Evolutionary conservation across 345 rosid species (phyloP).

Genomic region (Populus deltoides): DNA sequence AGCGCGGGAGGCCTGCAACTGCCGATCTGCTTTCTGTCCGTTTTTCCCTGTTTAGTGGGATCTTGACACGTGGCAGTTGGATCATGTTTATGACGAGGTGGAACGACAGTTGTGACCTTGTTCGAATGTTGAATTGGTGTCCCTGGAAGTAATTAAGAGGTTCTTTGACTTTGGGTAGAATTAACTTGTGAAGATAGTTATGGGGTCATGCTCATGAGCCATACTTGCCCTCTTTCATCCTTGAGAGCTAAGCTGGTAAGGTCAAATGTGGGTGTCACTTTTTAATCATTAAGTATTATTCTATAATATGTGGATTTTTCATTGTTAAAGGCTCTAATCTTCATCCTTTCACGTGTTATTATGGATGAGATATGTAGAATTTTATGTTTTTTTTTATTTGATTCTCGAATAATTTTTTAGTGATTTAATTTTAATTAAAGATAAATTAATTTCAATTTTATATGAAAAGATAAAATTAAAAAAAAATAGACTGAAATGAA

Average conservation of each 20-base stretch:
- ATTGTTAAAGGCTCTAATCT: too few relatives aligned
- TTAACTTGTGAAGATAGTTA: neutral
- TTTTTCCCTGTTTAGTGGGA: neutral
- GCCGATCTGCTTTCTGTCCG: slow-evolving; percentile 16
- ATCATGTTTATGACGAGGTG: neutral
- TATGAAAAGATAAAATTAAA: too few relatives aligned
- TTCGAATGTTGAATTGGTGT: neutral
- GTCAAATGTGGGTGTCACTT: neutral
- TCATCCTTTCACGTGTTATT: too few relatives aligned
- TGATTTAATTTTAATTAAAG: too few relatives aligned
- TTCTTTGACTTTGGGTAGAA: neutral
- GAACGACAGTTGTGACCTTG: slow-evolving; percentile 3
- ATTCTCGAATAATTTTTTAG: too few relatives aligned
- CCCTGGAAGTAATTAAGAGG: neutral
- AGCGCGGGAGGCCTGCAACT: slow-evolving; percentile 8
- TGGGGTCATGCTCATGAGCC: slow-evolving; percentile 6
- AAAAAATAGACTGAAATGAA: too few relatives aligned
- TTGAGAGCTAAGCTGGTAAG: slow-evolving; percentile 1
- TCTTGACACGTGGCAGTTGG: slow-evolving; percentile 10
- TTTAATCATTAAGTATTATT: too few relatives aligned
- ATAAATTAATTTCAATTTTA: too few relatives aligned
- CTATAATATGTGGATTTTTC: too few relatives aligned
- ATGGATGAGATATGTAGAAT: too few relatives aligned
- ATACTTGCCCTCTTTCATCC: slow-evolving; percentile 1
- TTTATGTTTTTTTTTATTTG: too few relatives aligned